Evolutionary conservation across 73 alveolate genomes (phyloP).

Genomic region (Diophrys sp.): DNA sequence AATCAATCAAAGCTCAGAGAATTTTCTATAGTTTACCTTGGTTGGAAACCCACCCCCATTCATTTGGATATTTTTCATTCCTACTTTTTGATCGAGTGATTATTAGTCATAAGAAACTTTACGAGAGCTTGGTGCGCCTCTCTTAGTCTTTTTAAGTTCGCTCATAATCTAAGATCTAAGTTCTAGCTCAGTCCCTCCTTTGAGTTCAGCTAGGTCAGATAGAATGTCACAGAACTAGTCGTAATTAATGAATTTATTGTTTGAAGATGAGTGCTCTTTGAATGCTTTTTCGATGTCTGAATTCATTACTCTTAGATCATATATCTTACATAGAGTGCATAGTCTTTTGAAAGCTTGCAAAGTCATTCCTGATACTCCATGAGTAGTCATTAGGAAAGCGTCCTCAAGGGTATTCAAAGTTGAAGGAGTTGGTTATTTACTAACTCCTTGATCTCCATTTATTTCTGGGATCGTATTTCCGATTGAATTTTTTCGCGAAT

Average conservation of each 20-base stretch:
- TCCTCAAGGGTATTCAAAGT: not conserved
- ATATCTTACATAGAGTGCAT: not conserved
- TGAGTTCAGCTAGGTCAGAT: not conserved
- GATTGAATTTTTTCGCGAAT: not conserved
- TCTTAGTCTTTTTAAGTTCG: no score
- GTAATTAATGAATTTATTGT: not conserved
- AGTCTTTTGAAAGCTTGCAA: not conserved
- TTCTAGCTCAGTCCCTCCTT: not conserved
- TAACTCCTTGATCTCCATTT: not conserved
- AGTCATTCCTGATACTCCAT: not conserved
- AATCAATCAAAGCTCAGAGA: no score
- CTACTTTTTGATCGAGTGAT: no score
- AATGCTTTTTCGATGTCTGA: not conserved
- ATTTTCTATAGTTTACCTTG: no score
- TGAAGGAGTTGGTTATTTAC: not conserved
- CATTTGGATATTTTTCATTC: no score
- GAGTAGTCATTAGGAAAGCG: not conserved
- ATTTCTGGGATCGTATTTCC: not conserved
- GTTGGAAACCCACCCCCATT: no score
- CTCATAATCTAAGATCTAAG: not conserved
- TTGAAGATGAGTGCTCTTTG: not conserved
- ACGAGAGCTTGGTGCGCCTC: no score
- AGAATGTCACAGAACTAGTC: not conserved
- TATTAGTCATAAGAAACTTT: no score
- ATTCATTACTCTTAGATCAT: not conserved